These are phyloP conservation scores for Furcasterigmium sp. DNA, from an alignment of 2,329 filamentous ascomycete species.

Conservation along the genomic window DNA sequence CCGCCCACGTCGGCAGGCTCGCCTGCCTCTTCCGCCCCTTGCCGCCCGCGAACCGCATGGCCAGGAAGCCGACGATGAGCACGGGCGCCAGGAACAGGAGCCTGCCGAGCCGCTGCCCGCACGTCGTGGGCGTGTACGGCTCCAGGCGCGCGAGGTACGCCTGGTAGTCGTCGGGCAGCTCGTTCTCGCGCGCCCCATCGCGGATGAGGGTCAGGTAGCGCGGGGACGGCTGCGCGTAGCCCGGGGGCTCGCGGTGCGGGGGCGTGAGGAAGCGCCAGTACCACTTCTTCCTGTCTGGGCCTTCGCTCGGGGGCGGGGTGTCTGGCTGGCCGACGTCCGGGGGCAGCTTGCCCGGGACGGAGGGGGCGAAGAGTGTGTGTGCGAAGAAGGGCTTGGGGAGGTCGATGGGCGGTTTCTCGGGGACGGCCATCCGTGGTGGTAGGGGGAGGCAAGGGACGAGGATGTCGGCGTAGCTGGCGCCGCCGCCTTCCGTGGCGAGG, in stretches of 20 bases:
- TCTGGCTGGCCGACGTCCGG: conserved; percentile 19
- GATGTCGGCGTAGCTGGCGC: conserved; percentile 78
- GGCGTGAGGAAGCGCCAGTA: conserved; percentile 39
- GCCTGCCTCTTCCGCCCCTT: conserved; percentile 61
- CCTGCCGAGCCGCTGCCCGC: conserved; percentile 61
- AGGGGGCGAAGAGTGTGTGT: conserved; percentile 75
- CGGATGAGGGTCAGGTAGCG: conserved; percentile 79
- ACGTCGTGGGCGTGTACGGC: conserved; percentile 65
- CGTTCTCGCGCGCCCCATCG: conserved; percentile 73
- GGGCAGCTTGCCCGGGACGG: conserved; percentile 26
- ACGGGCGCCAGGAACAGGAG: conserved; percentile 59
- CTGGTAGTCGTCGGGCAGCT: conserved; percentile 74
- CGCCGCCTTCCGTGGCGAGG: conserved; percentile 85
- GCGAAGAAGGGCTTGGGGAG: conserved; percentile 66
- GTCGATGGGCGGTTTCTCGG: conserved; percentile 52
- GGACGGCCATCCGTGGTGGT: conserved; percentile 52
- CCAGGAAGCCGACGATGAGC: conserved; percentile 39
- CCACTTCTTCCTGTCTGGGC: conserved; percentile 28
- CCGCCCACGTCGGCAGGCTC: conserved; percentile 63
- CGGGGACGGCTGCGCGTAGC: conserved; percentile 75
- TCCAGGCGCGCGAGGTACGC: conserved; percentile 64
- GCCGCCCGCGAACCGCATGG: conserved; percentile 16
- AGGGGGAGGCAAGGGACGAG: conserved; percentile 73
- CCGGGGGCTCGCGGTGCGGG: conserved; percentile 54
- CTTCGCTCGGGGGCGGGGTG: not conserved